Evolutionary conservation across 371 early-diverging fungal species (phyloP).

Genomic region (Amoeboaphelidium occidentale): DNA sequence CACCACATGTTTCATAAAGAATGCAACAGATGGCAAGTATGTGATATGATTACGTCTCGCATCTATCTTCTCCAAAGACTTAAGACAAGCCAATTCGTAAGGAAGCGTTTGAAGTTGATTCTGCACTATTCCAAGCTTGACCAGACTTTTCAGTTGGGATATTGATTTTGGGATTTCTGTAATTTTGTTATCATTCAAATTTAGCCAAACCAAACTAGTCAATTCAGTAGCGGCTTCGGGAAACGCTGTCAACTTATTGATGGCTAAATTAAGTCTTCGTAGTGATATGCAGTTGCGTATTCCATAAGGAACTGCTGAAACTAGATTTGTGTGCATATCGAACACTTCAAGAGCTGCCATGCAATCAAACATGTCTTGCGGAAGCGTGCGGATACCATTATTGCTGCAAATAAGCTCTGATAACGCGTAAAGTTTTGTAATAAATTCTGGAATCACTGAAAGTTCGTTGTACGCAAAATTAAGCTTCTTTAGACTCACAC

Average conservation of each 20-base stretch:
- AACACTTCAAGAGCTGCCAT: constrained; percentile 25
- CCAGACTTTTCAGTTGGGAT: constrained; percentile 22
- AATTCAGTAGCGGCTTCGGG: constrained; percentile 27
- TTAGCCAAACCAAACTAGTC: constrained; percentile 33
- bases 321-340: constrained; percentile 32
- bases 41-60: constrained; percentile 21
- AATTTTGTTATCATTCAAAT: constrained; percentile 36
- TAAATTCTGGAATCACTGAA: constrained; percentile 17
- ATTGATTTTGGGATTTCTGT: constrained; percentile 22
- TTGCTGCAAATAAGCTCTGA: constrained; percentile 29
- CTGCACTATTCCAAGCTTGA: constrained; percentile 41
- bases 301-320: constrained; percentile 13
- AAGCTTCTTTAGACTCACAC: constrained; percentile 13
- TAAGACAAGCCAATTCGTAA: constrained; percentile 13
- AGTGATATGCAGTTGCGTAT: constrained; percentile 15
- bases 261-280: constrained; percentile 30
- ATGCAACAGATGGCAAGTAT: constrained; percentile 19
- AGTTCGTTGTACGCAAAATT: constrained; percentile 21
- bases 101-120: constrained; percentile 28
- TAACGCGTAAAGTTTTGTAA: constrained; percentile 19
- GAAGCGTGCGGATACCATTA: constrained; percentile 14
- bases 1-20: no score
- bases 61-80: constrained; percentile 21
- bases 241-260: constrained; percentile 24
- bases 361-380: constrained; percentile 17